Evolutionary conservation across 2,329 filamentous ascomycete species (phyloP).

Genomic region (Epichloe sp.): DNA sequence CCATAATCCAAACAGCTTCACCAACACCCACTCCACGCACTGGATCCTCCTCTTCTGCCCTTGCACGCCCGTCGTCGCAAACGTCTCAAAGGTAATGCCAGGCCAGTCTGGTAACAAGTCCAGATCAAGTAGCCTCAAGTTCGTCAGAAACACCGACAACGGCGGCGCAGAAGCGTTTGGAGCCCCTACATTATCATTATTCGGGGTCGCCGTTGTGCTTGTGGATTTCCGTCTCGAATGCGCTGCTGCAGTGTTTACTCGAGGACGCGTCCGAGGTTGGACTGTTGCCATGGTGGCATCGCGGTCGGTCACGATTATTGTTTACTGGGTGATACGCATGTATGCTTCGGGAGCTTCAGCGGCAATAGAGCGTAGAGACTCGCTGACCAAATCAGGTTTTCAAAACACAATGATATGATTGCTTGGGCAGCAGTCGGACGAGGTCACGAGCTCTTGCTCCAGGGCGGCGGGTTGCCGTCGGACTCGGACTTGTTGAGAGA

Average conservation of each 20-base stretch:
- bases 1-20: constrained; percentile 73
- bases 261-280: constrained; percentile 7
- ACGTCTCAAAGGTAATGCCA: constrained; percentile 53
- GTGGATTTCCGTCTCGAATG: not conserved
- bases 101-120: constrained; percentile 72
- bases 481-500: no score
- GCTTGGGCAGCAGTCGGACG: not conserved
- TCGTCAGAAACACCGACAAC: constrained; percentile 53
- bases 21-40: constrained; percentile 82
- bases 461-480: not conserved
- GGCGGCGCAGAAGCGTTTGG: constrained; percentile 8
- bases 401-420: not conserved
- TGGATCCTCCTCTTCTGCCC: constrained; percentile 75
- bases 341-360: not conserved
- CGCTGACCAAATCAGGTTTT: not conserved
- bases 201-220: not conserved
- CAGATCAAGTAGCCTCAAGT: constrained; percentile 70
- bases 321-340: not conserved
- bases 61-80: constrained; percentile 52
- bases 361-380: not conserved
- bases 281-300: constrained; percentile 7
- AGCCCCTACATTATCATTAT: not conserved
- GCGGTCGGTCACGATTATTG: not conserved
- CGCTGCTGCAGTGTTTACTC: not conserved
- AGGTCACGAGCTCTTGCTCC: not conserved